A percentile compares a stretch with the other conserved stretches of the same genome.
Evolutionary conservation across 2,329 filamentous ascomycete genomes (phyloP).

Genomic region (Aspergillus melleus): DNA sequence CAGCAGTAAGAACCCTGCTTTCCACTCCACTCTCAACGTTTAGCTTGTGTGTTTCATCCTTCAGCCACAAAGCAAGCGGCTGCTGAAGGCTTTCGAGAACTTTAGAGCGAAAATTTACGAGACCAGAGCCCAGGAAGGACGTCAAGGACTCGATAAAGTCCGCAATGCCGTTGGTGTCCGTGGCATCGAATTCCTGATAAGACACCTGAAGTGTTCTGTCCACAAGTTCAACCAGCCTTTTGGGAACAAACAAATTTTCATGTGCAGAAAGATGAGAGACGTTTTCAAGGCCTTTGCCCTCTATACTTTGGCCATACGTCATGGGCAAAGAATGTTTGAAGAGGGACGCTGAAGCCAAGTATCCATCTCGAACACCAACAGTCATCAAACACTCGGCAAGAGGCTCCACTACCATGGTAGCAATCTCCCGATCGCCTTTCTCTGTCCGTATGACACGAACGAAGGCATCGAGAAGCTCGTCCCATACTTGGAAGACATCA

Average conservation of each 20-base stretch:
- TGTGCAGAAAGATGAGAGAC: background rate
- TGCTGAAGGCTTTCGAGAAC: conserved; percentile 61
- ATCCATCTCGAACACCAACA: conserved; percentile 27
- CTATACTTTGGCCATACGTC: conserved; percentile 21
- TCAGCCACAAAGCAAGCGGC: conserved; percentile 36
- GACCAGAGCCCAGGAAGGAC: conserved; percentile 54
- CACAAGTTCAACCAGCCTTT: conserved; percentile 64
- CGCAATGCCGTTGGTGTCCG: conserved; percentile 41
- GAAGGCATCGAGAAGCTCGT: conserved; percentile 58
- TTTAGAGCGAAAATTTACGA: conserved; percentile 53
- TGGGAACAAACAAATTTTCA: conserved; percentile 28
- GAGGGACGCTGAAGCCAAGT: conserved; percentile 37
- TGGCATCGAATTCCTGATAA: conserved; percentile 52
- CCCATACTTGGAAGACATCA: conserved; percentile 39
- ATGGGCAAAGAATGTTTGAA: conserved; percentile 38
- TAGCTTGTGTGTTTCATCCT: conserved; percentile 31
- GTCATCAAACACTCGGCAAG: conserved; percentile 57
- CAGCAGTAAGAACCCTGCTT: conserved; percentile 34
- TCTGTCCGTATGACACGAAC: conserved; percentile 60
- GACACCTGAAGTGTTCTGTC: conserved; percentile 53
- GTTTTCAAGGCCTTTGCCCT: background rate
- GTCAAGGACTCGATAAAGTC: conserved; percentile 57
- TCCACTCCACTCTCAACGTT: conserved; percentile 28
- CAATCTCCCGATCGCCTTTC: conserved; percentile 66
- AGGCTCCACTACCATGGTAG: conserved; percentile 69